A percentile compares a stretch with the other conserved stretches of the same genome.
Evolutionary conservation across 163 green algal genomes (phyloP).

Genomic region (Scenedesmus sp.): DNA sequence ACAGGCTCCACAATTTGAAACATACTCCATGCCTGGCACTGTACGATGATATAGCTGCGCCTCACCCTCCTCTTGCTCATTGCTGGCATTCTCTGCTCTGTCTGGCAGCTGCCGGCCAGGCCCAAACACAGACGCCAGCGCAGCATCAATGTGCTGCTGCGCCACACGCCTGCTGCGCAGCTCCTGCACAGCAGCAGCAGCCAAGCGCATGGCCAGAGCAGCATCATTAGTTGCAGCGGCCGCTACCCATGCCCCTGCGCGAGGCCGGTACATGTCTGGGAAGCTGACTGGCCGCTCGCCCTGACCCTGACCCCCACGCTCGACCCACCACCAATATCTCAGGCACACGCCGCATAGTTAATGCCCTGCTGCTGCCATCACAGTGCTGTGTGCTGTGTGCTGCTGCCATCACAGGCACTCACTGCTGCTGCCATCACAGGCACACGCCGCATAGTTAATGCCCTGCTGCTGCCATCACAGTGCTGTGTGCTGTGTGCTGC

Average conservation of each 20-base stretch:
- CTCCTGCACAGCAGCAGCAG: conserved; percentile 11
- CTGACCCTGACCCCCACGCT: too few relatives aligned
- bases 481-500: too few relatives aligned
- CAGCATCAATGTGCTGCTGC: conserved; percentile 26
- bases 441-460: too few relatives aligned
- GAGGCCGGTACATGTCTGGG: too few relatives aligned
- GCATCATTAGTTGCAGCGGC: background rate
- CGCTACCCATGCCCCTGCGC: too few relatives aligned
- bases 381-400: too few relatives aligned
- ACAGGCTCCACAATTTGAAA: too few relatives aligned
- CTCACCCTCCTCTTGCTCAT: conserved; percentile 15
- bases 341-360: too few relatives aligned
- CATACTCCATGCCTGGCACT: too few relatives aligned
- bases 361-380: background rate
- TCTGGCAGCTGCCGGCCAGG: background rate
- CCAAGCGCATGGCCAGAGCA: background rate
- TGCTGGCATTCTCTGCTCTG: background rate
- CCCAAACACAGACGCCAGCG: conserved; percentile 36
- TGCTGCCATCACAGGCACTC: background rate
- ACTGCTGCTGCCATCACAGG: background rate
- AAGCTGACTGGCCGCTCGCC: background rate
- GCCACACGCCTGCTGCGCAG: background rate
- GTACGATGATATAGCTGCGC: too few relatives aligned
- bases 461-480: background rate
- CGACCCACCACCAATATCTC: too few relatives aligned